phyloP scores from a whole-genome alignment of 495 filamentous ascomycete species.

The Clavariopsis aquatica region DNA sequence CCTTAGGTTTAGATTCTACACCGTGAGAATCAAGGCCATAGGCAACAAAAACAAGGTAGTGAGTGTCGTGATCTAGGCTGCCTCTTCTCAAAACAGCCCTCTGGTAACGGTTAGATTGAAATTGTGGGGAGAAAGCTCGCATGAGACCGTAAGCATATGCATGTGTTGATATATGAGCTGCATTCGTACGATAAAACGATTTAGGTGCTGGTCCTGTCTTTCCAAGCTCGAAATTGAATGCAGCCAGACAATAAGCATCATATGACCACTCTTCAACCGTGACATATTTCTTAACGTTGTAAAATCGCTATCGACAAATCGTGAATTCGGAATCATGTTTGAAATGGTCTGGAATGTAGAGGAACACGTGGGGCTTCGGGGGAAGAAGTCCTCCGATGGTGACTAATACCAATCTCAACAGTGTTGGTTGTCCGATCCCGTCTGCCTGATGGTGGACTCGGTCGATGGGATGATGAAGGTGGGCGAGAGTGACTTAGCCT shows the following conservation, averaged over 20 bases:
- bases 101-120: neutral
- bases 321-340: neutral
- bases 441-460: neutral
- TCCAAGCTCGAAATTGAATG: neutral
- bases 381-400: neutral
- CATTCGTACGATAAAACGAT: too few relatives aligned
- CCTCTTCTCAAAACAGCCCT: neutral
- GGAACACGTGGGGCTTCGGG: neutral
- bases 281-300: neutral
- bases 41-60: neutral
- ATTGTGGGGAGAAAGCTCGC: neutral
- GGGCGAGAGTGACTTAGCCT: neutral
- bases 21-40: neutral
- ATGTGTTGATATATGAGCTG: too few relatives aligned
- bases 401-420: neutral
- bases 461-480: neutral
- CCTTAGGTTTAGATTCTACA: neutral
- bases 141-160: neutral
- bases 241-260: neutral
- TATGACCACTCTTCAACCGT: neutral
- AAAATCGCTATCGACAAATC: neutral
- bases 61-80: neutral
- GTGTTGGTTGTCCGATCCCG: neutral
- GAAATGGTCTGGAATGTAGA: neutral
- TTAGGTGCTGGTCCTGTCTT: too few relatives aligned